Percentiles rank a stretch among this genome's conserved stretches.
These are phyloP conservation scores for Phalaenopsis equestris DNA, from an alignment of 106 monocot species.

Conservation along the genomic window DNA sequence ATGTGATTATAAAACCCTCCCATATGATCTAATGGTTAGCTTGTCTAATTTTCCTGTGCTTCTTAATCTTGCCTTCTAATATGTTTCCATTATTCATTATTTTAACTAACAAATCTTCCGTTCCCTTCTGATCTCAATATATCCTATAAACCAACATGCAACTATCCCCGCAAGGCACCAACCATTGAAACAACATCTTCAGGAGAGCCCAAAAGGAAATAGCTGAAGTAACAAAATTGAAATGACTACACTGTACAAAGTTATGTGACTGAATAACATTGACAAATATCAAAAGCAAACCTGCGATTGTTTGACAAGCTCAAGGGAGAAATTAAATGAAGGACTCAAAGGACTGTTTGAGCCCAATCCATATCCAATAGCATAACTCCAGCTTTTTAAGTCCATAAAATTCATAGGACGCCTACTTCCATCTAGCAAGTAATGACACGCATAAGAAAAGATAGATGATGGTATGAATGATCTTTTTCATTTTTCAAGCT, in stretches of 20 bases:
- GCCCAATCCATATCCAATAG: constrained; percentile 82
- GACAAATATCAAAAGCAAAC: constrained; percentile 24
- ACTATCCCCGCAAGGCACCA: no score
- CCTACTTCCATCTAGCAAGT: constrained; percentile 37
- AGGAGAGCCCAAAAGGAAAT: no score
- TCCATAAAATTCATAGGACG: constrained; percentile 31
- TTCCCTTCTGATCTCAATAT: no score
- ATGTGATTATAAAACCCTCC: no score
- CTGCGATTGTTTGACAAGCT: constrained; percentile 63
- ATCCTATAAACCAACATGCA: no score
- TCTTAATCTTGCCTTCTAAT: no score
- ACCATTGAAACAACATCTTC: no score
- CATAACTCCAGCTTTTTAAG: constrained; percentile 68
- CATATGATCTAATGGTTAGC: no score
- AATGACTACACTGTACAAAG: background rate
- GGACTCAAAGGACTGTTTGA: constrained; percentile 81
- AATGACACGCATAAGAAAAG: constrained; percentile 2
- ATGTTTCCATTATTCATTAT: no score
- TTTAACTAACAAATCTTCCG: no score
- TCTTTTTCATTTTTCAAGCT: background rate
- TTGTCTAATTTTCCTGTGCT: no score
- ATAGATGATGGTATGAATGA: background rate
- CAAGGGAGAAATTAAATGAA: constrained; percentile 86
- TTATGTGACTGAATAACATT: background rate
- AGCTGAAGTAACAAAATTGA: background rate